Base-by-base conservation (phyloP, 495 filamentous ascomycete species). In the Penicillium mononematosum region DNA sequence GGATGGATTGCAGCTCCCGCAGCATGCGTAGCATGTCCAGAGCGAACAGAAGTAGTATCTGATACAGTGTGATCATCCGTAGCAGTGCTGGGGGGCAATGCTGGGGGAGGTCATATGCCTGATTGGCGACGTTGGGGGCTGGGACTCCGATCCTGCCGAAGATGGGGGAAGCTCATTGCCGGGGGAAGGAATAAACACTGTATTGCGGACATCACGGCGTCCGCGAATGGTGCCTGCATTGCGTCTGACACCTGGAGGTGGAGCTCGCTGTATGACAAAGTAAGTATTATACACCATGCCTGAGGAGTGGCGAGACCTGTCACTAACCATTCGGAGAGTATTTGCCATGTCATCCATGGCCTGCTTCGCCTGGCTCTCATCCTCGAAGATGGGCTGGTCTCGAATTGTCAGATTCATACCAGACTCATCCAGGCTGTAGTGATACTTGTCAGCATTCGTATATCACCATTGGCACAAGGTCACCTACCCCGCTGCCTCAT, bases 261-360 rank as follows among this genome's bases (percentile, higher is more conserved):
- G 83, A 63, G 78, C 78, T 59, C 62, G 78, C 80, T 80, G 77
- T 70, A 58, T 29, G 29, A 55, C 2, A 17, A 12, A 5, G 52
- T 76, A 38, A 70, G 71, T 57, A 63, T 29, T 16, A 17, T 17
- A 36, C 27, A 50, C 31, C 3, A 54, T 27, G 32, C 31, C 25
- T 16, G 41, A 39, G 16, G 9, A 20, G 6, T n/a, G 1, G 41
- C n/a, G 17, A 49, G 29, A 24, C 31, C 8, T 25, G 11, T 12
- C 20, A 76, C 79, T 67, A 73, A 88, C 86, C 61, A 85, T 70
- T 63, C 87, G 80, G 24, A 99, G 76, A 11, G 90, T 90, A 65
- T 89, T 92, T n/a, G 93, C 91, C 64, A 96, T 91, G 60, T 88
- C 92, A 44, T 92, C 89, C 66, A 97, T 78, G 1, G 95, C 94